Conservation (phyloP, 2,329 filamentous ascomycete species). For the Penicillium fuscoglaucum region DNA sequence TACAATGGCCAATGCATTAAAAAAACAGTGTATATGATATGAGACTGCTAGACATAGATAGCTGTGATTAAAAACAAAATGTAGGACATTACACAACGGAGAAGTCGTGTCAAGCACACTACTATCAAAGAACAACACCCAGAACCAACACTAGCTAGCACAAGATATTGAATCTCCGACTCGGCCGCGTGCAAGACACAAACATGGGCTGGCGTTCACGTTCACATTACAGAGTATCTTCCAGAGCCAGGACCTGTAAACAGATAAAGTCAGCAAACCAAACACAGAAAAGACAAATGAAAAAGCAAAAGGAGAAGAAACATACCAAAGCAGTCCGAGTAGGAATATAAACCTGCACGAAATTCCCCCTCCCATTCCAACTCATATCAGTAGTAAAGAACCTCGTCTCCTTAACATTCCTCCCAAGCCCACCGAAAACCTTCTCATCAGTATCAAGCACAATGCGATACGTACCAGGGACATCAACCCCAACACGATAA, state of each 20-base stretch:
- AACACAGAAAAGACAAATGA: background rate
- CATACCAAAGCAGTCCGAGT: constrained; percentile 77
- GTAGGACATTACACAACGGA: background rate
- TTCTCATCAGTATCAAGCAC: constrained; percentile 79
- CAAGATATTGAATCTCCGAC: background rate
- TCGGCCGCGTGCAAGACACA: background rate
- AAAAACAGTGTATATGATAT: background rate
- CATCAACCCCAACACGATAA: constrained; percentile 86
- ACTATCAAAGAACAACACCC: background rate
- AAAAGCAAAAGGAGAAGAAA: constrained; percentile 23
- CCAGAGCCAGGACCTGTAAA: constrained; percentile 55
- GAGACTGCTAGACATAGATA: background rate
- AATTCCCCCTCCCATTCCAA: constrained; percentile 91
- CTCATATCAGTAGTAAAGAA: constrained; percentile 90
- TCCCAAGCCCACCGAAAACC: constrained; percentile 74
- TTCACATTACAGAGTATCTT: constrained; percentile 41
- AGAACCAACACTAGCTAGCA: background rate
- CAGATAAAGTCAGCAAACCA: background rate
- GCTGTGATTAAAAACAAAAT: background rate
- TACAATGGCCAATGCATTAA: background rate
- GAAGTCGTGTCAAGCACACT: background rate
- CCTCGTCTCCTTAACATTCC: constrained; percentile 74
- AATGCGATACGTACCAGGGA: constrained; percentile 79
- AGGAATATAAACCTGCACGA: constrained; percentile 88
- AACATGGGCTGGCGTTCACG: background rate